Evolutionary conservation across 768 basidiomycete genomes (phyloP).

Genomic region (Xanthoconium stramineum): DNA sequence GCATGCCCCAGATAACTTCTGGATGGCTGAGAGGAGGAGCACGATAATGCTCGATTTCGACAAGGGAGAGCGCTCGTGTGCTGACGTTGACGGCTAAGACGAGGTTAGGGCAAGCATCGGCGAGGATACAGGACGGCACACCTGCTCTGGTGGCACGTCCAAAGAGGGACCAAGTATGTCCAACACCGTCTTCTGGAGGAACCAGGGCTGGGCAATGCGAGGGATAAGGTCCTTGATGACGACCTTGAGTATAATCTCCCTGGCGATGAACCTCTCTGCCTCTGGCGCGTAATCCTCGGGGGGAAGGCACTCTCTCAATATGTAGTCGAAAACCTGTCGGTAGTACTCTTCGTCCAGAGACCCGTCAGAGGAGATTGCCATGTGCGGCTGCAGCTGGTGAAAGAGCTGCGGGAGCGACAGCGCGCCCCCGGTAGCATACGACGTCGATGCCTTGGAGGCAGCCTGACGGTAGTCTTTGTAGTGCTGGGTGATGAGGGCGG

Average conservation of each 20-base stretch:
- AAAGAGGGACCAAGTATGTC: slow-evolving; percentile 55
- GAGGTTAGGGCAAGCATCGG: not conserved
- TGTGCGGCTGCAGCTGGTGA: slow-evolving; percentile 80
- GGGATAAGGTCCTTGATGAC: slow-evolving; percentile 66
- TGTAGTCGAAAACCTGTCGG: slow-evolving; percentile 71
- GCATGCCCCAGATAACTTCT: slow-evolving; percentile 65
- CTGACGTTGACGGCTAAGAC: slow-evolving; percentile 23
- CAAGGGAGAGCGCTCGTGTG: slow-evolving; percentile 32
- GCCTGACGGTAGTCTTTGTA: slow-evolving; percentile 77
- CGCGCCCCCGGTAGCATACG: slow-evolving; percentile 68
- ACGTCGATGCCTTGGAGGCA: slow-evolving; percentile 54
- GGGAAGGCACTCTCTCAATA: slow-evolving; percentile 73
- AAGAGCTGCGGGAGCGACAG: slow-evolving; percentile 65
- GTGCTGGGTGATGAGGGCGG: slow-evolving; percentile 69
- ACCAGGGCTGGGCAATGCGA: slow-evolving; percentile 85
- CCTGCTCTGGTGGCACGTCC: slow-evolving; percentile 22
- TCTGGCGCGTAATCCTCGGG: slow-evolving; percentile 70
- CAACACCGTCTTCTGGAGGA: slow-evolving; percentile 69
- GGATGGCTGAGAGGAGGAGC: slow-evolving; percentile 69
- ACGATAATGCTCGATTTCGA: slow-evolving; percentile 59
- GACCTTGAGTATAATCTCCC: slow-evolving; percentile 80
- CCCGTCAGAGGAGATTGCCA: slow-evolving; percentile 71
- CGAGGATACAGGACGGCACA: not conserved
- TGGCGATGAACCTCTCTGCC: slow-evolving; percentile 74
- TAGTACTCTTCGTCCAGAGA: slow-evolving; percentile 70